Conservation (phyloP, 805 yeast species). For the Metschnikowia similis region DNA sequence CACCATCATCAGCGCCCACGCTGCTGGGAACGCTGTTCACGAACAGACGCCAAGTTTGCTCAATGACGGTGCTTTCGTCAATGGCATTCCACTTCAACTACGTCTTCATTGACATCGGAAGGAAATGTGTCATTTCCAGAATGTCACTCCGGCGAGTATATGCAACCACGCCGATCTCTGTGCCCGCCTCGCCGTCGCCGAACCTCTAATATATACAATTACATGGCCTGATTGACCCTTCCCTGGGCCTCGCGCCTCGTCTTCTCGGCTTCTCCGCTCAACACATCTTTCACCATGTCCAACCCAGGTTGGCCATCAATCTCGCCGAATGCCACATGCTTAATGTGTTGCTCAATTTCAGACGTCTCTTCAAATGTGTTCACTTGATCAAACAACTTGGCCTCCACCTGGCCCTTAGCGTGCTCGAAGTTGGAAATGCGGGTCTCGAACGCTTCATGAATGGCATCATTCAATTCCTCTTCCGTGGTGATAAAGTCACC, state of each 20-base stretch:
- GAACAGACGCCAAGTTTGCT: too few relatives aligned
- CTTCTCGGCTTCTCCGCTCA: slow-evolving; percentile 37
- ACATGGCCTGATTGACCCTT: slow-evolving; percentile 22
- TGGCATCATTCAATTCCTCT: slow-evolving; percentile 53
- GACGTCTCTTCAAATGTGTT: slow-evolving; percentile 26
- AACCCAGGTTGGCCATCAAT: slow-evolving; percentile 41
- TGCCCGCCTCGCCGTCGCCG: too few relatives aligned
- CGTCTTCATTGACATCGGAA: too few relatives aligned
- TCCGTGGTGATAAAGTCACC: slow-evolving; percentile 70
- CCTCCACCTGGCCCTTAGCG: slow-evolving; percentile 30
- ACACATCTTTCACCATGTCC: slow-evolving; percentile 31
- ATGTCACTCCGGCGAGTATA: too few relatives aligned
- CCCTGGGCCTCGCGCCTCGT: slow-evolving; percentile 35
- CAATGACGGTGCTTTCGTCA: too few relatives aligned
- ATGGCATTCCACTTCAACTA: too few relatives aligned
- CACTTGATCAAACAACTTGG: slow-evolving; percentile 31
- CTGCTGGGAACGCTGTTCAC: too few relatives aligned
- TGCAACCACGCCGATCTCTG: too few relatives aligned
- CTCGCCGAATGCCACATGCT: slow-evolving; percentile 37
- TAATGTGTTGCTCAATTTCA: slow-evolving; percentile 30
- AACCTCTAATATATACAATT: slow-evolving; percentile 4
- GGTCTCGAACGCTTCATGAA: slow-evolving; percentile 53
- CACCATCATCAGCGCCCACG: background rate
- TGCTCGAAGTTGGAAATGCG: slow-evolving; percentile 31
- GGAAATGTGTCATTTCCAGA: too few relatives aligned